A percentile compares a stretch with the other conserved stretches of the same genome.
phyloP scores from a whole-genome alignment of 257 asterid species.

The Vinca minor region DNA sequence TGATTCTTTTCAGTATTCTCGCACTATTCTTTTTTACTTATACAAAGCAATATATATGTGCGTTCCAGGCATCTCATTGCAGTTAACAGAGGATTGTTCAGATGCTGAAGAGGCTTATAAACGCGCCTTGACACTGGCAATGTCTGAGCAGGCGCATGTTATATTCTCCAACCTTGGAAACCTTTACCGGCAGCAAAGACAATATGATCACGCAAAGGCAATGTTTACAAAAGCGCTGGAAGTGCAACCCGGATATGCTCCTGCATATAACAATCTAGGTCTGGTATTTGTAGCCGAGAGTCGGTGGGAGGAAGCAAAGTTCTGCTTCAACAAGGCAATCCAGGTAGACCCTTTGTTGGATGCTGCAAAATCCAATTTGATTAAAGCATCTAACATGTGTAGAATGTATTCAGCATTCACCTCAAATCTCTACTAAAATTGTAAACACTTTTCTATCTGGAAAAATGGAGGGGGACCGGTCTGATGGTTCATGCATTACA shows the following conservation, averaged over 20 bases:
- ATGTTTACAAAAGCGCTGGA: constrained; percentile 87
- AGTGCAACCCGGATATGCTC: constrained; percentile 94
- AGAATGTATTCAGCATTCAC: no score
- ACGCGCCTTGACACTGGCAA: constrained; percentile 64
- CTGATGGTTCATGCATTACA: no score
- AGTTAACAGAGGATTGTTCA: constrained; percentile 60
- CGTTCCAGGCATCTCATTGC: constrained; percentile 63
- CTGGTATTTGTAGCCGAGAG: constrained; percentile 90
- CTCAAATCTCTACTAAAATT: no score
- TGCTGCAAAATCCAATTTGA: constrained; percentile 80
- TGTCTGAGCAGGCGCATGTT: constrained; percentile 65
- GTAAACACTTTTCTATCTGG: no score
- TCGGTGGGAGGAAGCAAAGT: constrained; percentile 66
- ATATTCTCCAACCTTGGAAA: constrained; percentile 82
- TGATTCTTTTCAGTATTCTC: background rate
- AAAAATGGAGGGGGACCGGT: no score
- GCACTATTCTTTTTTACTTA: background rate
- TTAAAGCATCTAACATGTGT: constrained; percentile 47
- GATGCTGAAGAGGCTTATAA: constrained; percentile 78
- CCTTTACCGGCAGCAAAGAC: constrained; percentile 62
- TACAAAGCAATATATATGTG: no score
- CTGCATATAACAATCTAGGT: constrained; percentile 93
- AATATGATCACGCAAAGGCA: constrained; percentile 68
- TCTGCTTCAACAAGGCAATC: constrained; percentile 79
- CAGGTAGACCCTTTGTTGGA: constrained; percentile 76